Evolutionary conservation across 805 yeast genomes (phyloP).

Genomic region (Yamadazyma sp.): DNA sequence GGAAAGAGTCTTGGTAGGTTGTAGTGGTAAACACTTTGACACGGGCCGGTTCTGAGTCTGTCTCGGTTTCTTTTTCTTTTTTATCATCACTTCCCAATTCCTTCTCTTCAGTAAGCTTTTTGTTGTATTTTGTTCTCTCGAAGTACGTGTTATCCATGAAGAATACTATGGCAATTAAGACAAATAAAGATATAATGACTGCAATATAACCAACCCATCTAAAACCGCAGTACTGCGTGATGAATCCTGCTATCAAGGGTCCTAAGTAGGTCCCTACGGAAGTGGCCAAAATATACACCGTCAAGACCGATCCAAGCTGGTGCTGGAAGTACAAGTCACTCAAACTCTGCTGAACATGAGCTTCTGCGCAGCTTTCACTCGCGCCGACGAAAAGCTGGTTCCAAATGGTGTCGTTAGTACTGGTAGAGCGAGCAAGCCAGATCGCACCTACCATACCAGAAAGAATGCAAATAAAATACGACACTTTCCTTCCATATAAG

Average conservation of each 20-base stretch:
- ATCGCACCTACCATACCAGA: constrained; percentile 44
- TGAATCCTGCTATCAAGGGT: constrained; percentile 60
- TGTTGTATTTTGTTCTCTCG: constrained; percentile 28
- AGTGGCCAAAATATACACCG: constrained; percentile 54
- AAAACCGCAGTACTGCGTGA: constrained; percentile 51
- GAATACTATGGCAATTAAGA: constrained; percentile 40
- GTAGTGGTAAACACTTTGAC: constrained; percentile 8
- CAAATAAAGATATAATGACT: constrained; percentile 43
- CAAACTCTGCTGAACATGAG: constrained; percentile 41
- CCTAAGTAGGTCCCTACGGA: constrained; percentile 56
- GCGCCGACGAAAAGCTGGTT: constrained; percentile 46
- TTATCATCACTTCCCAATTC: constrained; percentile 5
- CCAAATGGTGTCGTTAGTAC: constrained; percentile 43
- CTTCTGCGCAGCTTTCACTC: constrained; percentile 44
- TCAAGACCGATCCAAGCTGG: constrained; percentile 50
- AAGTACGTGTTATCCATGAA: constrained; percentile 59
- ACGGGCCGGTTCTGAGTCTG: not conserved
- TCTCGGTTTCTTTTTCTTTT: constrained; percentile 4
- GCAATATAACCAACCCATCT: constrained; percentile 54
- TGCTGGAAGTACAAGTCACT: constrained; percentile 40
- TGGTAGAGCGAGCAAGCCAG: constrained; percentile 41
- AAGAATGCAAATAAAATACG: constrained; percentile 41
- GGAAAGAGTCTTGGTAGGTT: constrained; percentile 9
- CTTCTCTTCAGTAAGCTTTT: constrained; percentile 1
- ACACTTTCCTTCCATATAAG: constrained; percentile 45